Conservation (phyloP, 495 filamentous ascomycete species). For the Xeromyces bisporus region DNA sequence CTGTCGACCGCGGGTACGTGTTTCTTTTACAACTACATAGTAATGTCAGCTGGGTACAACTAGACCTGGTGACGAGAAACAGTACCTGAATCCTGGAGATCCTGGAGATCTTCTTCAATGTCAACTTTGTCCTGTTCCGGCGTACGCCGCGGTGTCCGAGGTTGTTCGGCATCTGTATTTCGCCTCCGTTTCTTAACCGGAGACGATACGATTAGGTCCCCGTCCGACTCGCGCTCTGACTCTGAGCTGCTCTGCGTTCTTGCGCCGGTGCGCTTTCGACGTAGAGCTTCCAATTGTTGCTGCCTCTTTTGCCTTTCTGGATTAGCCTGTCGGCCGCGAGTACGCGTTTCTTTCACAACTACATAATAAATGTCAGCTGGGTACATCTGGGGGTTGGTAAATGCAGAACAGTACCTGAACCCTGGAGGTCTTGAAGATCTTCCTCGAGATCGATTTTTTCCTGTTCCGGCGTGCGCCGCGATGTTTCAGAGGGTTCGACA, state of each 20-base stretch:
- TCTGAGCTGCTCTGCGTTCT: slow-evolving; percentile 24
- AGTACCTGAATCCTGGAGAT: slow-evolving; percentile 25
- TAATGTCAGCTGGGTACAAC: slow-evolving; percentile 2
- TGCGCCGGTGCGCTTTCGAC: slow-evolving; percentile 40
- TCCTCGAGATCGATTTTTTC: slow-evolving; percentile 25
- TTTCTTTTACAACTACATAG: slow-evolving; percentile 19
- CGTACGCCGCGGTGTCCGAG: slow-evolving; percentile 1
- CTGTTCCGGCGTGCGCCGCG: slow-evolving; percentile 10
- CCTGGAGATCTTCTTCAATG: slow-evolving; percentile 13
- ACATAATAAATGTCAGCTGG: slow-evolving; percentile 3
- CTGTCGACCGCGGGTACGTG: slow-evolving; percentile 23
- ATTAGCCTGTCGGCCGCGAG: slow-evolving; percentile 21
- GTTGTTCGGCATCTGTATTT: neutral
- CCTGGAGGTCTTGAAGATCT: slow-evolving; percentile 25
- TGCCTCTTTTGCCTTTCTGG: slow-evolving; percentile 28
- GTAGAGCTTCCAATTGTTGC: slow-evolving; percentile 35
- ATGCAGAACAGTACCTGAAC: neutral
- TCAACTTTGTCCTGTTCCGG: slow-evolving; percentile 6
- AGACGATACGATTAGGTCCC: slow-evolving; percentile 13
- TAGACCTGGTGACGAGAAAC: neutral
- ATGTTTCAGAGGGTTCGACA: slow-evolving; percentile 11
- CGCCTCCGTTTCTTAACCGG: neutral
- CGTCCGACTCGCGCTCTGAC: slow-evolving; percentile 7
- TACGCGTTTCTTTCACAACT: slow-evolving; percentile 26
- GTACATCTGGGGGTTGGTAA: neutral